Conservation (phyloP, 495 filamentous ascomycete genomes). For the Ramalina intermedia region DNA sequence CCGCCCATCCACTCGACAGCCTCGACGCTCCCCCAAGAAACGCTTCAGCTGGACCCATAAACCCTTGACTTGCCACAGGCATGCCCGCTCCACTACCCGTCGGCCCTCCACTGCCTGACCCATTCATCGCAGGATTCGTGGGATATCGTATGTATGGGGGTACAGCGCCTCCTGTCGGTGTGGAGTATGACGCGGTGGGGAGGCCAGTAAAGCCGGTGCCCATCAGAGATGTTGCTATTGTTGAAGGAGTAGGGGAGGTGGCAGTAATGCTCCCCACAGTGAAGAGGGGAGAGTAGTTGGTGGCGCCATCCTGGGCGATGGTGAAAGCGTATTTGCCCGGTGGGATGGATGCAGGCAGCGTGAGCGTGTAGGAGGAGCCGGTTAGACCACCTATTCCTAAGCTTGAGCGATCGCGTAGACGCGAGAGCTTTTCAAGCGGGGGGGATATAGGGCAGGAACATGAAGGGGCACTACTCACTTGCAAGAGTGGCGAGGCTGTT, state of each 20-base stretch:
- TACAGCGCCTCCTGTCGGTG: too few relatives aligned
- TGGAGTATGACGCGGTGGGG: too few relatives aligned
- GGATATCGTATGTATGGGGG: too few relatives aligned
- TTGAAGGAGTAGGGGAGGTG: not conserved
- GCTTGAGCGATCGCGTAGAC: not conserved
- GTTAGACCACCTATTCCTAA: not conserved
- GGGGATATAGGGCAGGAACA: not conserved
- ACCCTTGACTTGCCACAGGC: too few relatives aligned
- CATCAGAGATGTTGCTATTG: not conserved
- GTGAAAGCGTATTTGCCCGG: slow-evolving; percentile 8
- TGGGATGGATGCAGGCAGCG: not conserved
- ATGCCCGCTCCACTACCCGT: too few relatives aligned
- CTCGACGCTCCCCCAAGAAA: too few relatives aligned
- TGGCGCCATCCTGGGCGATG: slow-evolving; percentile 10
- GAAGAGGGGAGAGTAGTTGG: slow-evolving; percentile 17
- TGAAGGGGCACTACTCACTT: slow-evolving; percentile 8
- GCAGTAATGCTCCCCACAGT: not conserved
- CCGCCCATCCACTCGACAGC: too few relatives aligned
- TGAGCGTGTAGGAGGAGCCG: slow-evolving; percentile 7
- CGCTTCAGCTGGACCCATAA: too few relatives aligned
- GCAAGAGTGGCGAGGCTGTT: not conserved
- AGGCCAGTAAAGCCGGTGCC: too few relatives aligned
- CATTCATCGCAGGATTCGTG: too few relatives aligned
- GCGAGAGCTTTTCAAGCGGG: not conserved
- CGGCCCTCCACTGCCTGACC: too few relatives aligned